Base-by-base conservation (phyloP, 352 stramenopile genomes). In the Pythium vanterpoolii region DNA sequence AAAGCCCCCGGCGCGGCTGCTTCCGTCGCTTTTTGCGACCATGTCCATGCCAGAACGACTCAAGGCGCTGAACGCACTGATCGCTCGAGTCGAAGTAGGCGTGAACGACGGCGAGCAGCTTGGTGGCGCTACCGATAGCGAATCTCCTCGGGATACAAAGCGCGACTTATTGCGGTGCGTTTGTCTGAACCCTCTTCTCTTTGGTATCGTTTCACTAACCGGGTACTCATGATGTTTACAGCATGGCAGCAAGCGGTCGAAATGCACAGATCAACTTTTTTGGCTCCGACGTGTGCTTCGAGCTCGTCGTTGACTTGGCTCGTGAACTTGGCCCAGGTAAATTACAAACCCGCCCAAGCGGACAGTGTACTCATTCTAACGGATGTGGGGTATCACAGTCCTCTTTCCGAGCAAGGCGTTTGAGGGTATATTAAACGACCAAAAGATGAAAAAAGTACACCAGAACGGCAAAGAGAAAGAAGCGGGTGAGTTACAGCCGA, bases 201-300 rank as follows among this genome's bases (percentile, higher is more conserved):
- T 4, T 10, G 14, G 38, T 39, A 42, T 34, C 23, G 3, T 33
- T 9, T 1, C 5, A 33, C 16, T 59, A 27, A 38, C 62, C 28
- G n/a, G 48, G 16, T 23, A 45, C 38, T 45, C 18, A 40, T 36
- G 23, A 26, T 46, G n/a, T n/a, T n/a, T n/a, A 3, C 42, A 93
- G 84, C 11, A 89, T 89, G 79, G 81, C 84, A 24, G 69, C 79
- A 10, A 66, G 73, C 16, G 81, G 79, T 57, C 74, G 73, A 10
- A 86, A 89, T 45, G 79, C 81, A 5, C 83, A 93, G 53, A 87
- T 90, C 64, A 82, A 75, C 31, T 87, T 90, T 42, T 90, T 83
- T 42, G 79, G 79, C 5, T 84, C 77, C 1, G 83, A 91, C 54
- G 74, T 93, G 19, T 90, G 81, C 67, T 90, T 90, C 39, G 81